Evolutionary conservation across 106 monocot species (phyloP).

Genomic region (Cymbidium sinense): DNA sequence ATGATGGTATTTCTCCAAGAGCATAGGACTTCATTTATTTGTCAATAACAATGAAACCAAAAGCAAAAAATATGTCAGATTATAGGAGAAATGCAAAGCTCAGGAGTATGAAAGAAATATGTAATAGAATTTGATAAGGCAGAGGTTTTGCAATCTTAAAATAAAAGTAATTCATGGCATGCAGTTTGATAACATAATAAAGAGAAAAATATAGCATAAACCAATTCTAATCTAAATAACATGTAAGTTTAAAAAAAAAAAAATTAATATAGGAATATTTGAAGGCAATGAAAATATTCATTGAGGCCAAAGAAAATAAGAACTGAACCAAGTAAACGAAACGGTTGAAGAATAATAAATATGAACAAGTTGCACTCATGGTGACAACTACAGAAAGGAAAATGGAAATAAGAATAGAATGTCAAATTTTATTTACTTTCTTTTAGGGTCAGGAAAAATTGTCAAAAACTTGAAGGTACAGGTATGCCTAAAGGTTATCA

Average conservation of each 20-base stretch:
- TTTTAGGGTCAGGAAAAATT: neutral
- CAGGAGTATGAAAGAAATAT: neutral
- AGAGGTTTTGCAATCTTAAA: neutral
- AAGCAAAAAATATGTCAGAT: neutral
- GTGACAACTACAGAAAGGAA: neutral
- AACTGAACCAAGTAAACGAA: neutral
- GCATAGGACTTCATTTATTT: constrained; percentile 58
- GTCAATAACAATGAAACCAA: constrained; percentile 6
- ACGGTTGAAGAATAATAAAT: neutral
- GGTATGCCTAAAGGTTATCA: neutral
- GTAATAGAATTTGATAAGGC: neutral
- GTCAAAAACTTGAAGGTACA: neutral
- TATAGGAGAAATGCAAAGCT: neutral
- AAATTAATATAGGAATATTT: neutral
- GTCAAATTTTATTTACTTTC: neutral
- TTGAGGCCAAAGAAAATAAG: neutral
- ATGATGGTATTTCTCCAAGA: constrained; percentile 72
- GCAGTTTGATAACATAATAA: neutral
- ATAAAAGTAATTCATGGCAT: neutral
- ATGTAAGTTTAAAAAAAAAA: neutral
- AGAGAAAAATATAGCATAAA: neutral
- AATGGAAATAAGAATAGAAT: neutral
- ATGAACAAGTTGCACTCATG: neutral
- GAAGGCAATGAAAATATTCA: neutral
- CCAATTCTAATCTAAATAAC: neutral